Conservation (phyloP, 176 grass and related monocot species). For the Tuctoria greenei region DNA sequence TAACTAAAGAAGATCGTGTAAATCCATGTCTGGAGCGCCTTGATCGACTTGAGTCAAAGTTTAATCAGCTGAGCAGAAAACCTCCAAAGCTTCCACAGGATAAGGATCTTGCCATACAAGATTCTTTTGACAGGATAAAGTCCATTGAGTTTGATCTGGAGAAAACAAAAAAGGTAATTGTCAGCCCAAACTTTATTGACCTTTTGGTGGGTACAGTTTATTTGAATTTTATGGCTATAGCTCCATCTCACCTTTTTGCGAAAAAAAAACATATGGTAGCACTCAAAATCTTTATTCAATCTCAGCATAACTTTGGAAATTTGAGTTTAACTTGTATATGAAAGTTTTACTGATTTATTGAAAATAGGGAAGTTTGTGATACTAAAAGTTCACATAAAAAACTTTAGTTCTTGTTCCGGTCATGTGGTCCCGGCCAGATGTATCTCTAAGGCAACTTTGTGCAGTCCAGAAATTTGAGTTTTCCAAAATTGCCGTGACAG, state of each 20-base stretch:
- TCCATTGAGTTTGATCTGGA: constrained; percentile 91
- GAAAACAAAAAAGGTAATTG: constrained; percentile 85
- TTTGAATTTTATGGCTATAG: constrained; percentile 7
- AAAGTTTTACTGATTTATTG: constrained; percentile 7
- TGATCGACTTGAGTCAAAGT: constrained; percentile 70
- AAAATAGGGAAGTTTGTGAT: constrained; percentile 12
- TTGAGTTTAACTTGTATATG: not conserved
- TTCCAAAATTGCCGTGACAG: not conserved
- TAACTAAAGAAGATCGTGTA: constrained; percentile 52
- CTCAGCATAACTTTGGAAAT: not conserved
- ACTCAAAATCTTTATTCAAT: not conserved
- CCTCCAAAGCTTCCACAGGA: constrained; percentile 70
- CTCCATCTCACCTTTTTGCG: not conserved
- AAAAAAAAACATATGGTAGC: not conserved
- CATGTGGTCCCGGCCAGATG: not conserved
- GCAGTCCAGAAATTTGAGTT: not conserved
- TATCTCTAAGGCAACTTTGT: constrained; percentile 8
- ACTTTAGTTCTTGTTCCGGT: constrained; percentile 19
- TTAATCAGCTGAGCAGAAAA: constrained; percentile 81
- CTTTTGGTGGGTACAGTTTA: constrained; percentile 19
- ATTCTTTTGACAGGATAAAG: constrained; percentile 97
- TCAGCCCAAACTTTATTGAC: constrained; percentile 17
- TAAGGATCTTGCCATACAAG: constrained; percentile 74
- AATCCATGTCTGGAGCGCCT: constrained; percentile 71
- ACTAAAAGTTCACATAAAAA: not conserved